phyloP scores from a whole-genome alignment of 2,329 filamentous ascomycete species.

The Aspergillus hortae region DNA sequence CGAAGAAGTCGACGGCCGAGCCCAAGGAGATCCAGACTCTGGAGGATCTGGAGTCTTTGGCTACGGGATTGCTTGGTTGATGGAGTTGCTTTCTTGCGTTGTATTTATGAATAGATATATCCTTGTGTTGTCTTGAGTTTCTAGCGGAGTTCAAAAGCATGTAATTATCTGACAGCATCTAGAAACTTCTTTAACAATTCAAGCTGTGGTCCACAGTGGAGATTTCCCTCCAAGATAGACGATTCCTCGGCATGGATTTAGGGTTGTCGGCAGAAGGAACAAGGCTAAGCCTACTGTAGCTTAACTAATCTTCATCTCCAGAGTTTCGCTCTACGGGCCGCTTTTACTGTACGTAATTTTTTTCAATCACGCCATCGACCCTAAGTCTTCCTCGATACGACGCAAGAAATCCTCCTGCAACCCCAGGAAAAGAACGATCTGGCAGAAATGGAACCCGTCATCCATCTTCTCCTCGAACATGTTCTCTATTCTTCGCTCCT shows the following conservation, averaged over 20 bases:
- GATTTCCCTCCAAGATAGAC: background rate
- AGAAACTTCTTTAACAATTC: background rate
- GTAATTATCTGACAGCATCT: slow-evolving; percentile 2
- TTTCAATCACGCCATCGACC: slow-evolving; percentile 25
- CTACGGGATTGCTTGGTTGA: slow-evolving; percentile 41
- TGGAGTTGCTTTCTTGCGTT: slow-evolving; percentile 2
- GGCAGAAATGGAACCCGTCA: background rate
- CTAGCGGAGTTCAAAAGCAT: slow-evolving; percentile 27
- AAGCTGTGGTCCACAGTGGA: background rate
- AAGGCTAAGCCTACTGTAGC: background rate
- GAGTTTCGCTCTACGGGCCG: background rate
- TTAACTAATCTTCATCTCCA: background rate
- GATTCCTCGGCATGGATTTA: background rate
- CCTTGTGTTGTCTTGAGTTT: slow-evolving; percentile 8
- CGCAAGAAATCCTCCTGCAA: background rate
- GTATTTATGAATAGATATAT: slow-evolving; percentile 13
- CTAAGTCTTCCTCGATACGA: background rate
- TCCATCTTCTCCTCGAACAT: background rate
- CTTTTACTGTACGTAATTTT: slow-evolving; percentile 14
- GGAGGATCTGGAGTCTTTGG: slow-evolving; percentile 47
- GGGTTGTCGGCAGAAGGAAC: slow-evolving; percentile 3
- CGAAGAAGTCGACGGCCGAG: slow-evolving; percentile 19
- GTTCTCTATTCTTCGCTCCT: too few relatives aligned
- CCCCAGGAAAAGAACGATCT: background rate
- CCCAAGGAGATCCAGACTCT: slow-evolving; percentile 41